These are phyloP conservation scores for Chrysanthemum lavandulifolium DNA, from an alignment of 129 eudicot species.

Conservation along the genomic window DNA sequence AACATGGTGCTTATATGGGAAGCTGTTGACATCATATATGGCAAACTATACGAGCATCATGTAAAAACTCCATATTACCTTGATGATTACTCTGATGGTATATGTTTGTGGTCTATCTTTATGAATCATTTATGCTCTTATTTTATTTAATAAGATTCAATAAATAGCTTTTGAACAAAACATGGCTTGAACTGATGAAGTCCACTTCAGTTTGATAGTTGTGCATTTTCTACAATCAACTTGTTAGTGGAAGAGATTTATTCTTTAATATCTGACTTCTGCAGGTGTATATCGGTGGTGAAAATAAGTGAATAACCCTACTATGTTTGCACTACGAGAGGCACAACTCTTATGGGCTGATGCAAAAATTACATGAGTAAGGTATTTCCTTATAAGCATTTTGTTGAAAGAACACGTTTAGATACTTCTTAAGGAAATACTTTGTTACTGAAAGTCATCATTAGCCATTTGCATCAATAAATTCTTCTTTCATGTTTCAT, in stretches of 20 bases:
- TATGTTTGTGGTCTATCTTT: conserved; percentile 14
- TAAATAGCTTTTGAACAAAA: neutral
- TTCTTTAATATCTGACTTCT: conserved; percentile 6
- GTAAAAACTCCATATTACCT: conserved; percentile 94
- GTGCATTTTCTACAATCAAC: neutral
- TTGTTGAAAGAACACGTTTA: too few relatives aligned
- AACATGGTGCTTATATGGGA: conserved; percentile 64
- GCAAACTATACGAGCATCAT: conserved; percentile 97
- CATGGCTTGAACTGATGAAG: neutral
- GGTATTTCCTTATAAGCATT: too few relatives aligned
- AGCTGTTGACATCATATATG: conserved; percentile 85
- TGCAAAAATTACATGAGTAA: conserved; percentile 41
- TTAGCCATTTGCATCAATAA: too few relatives aligned
- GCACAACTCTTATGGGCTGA: conserved; percentile 95
- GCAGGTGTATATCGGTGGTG: conserved; percentile 67
- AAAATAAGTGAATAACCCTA: conserved; percentile 70
- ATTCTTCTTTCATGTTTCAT: too few relatives aligned
- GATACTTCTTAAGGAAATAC: too few relatives aligned
- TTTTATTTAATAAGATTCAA: neutral
- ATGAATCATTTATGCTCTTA: neutral
- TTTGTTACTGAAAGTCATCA: too few relatives aligned
- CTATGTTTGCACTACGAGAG: conserved; percentile 88
- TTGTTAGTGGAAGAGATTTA: conserved; percentile 2
- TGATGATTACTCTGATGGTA: conserved; percentile 96
- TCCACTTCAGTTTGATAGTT: neutral